phyloP scores from a whole-genome alignment of 345 rosid genomes.

The Boechera stricta region DNA sequence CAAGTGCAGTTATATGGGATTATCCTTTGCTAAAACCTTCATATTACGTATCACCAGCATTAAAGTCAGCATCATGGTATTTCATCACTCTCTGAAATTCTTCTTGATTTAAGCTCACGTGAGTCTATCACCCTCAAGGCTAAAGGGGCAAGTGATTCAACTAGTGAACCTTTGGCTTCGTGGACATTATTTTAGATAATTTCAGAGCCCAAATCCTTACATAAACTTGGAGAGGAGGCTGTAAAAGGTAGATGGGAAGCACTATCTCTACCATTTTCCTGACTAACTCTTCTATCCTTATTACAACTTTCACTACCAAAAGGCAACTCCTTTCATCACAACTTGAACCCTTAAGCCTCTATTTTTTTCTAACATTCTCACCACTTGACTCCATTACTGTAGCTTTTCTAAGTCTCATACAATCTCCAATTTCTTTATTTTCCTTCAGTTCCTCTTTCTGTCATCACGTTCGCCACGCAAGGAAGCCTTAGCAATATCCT shows the following conservation, averaged over 20 bases:
- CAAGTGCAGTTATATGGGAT: too few relatives aligned
- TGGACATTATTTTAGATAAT: slow-evolving; percentile 43
- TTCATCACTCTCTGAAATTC: slow-evolving; percentile 43
- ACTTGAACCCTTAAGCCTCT: slow-evolving; percentile 62
- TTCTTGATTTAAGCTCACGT: slow-evolving; percentile 44
- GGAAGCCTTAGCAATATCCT: slow-evolving; percentile 41
- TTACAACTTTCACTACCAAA: too few relatives aligned
- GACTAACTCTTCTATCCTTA: slow-evolving; percentile 54
- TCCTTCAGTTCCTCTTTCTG: slow-evolving; percentile 70
- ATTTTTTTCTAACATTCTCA: slow-evolving; percentile 59
- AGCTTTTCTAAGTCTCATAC: slow-evolving; percentile 44
- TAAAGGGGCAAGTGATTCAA: slow-evolving; percentile 61
- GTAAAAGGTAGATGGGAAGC: slow-evolving; percentile 41
- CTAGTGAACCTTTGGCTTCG: slow-evolving; percentile 57
- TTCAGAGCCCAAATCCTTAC: slow-evolving; percentile 67
- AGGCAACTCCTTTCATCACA: slow-evolving; percentile 41
- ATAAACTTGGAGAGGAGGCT: slow-evolving; percentile 73
- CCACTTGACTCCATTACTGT: slow-evolving; percentile 53
- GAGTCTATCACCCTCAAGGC: slow-evolving; percentile 47
- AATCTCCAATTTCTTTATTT: slow-evolving; percentile 44
- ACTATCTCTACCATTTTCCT: slow-evolving; percentile 40
- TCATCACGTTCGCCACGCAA: slow-evolving; percentile 47
- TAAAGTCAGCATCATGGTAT: slow-evolving; percentile 37
- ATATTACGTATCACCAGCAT: slow-evolving; percentile 31
- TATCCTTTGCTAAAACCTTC: too few relatives aligned